These are phyloP conservation scores for Keithomyces neogunnii DNA, from an alignment of 2,329 filamentous ascomycete species.

Conservation along the genomic window DNA sequence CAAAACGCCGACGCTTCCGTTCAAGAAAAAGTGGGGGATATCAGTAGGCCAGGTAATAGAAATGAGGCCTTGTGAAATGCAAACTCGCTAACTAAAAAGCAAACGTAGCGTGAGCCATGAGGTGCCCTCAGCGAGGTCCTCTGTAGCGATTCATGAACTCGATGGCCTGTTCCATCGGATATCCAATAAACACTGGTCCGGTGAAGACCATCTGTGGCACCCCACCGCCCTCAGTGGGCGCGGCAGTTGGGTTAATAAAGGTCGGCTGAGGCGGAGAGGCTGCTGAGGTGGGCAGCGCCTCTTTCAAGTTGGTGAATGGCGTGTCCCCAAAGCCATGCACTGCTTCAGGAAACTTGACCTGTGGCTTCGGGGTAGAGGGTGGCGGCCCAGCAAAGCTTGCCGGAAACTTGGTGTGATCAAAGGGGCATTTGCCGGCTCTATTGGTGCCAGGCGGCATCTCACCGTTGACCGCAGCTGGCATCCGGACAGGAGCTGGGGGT, in stretches of 20 bases:
- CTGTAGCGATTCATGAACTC: slow-evolving; percentile 58
- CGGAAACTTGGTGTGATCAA: slow-evolving; percentile 41
- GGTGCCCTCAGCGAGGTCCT: slow-evolving; percentile 15
- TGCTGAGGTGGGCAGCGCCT: slow-evolving; percentile 8
- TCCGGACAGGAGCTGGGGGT: slow-evolving; percentile 48
- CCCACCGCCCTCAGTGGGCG: slow-evolving; percentile 20
- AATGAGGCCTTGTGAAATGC: slow-evolving; percentile 1
- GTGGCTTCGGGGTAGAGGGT: slow-evolving; percentile 8
- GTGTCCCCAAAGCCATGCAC: slow-evolving; percentile 8
- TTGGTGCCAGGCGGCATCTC: slow-evolving; percentile 6
- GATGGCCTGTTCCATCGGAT: slow-evolving; percentile 75
- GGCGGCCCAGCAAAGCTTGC: slow-evolving; percentile 23
- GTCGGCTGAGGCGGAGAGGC: slow-evolving; percentile 31
- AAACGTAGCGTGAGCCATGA: slow-evolving; percentile 1
- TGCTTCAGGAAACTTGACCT: slow-evolving; percentile 8
- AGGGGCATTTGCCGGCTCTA: slow-evolving; percentile 47
- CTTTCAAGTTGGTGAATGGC: slow-evolving; percentile 13
- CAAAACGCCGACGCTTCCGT: slow-evolving; percentile 5
- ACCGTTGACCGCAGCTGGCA: slow-evolving; percentile 30
- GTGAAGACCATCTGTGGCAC: slow-evolving; percentile 75
- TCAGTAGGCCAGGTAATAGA: neutral
- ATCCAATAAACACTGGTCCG: slow-evolving; percentile 90
- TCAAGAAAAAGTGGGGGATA: slow-evolving; percentile 5
- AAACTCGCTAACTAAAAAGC: slow-evolving; percentile 3
- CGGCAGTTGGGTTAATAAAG: slow-evolving; percentile 39